Base-by-base conservation (phyloP, 257 asterid species). In the Nicotiana tabacum region DNA sequence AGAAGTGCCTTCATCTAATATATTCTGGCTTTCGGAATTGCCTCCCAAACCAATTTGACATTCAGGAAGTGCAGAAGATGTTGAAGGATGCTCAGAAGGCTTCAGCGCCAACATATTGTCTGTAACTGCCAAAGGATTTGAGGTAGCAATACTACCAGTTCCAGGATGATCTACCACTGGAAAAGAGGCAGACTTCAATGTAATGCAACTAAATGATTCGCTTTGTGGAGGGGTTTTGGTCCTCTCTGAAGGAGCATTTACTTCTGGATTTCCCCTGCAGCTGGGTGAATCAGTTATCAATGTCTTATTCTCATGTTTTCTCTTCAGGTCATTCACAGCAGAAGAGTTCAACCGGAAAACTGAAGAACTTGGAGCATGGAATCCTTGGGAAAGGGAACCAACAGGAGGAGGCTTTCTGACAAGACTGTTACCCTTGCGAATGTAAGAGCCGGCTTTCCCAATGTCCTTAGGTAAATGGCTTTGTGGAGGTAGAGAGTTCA, bases 391-490 rank as follows among this genome's bases (percentile, higher is more conserved):
- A 86, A 83, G 9, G 76, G 62, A 70, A 84, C 77, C 85, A 86
- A 93, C 86, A 9, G 82, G 87, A 43, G 89, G 86, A 85, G 91
- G 85, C 70, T 90, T 92, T 82, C 99, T 90, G 62, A 93, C 95
- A 65, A 96, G 92, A 87, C 94, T 92, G 85, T 96, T 94, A 79
- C 97, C 98, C 90, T 91, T 91, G 60, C 98, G 92, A 76, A 90
- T 77, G 89, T 94, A 96, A 70, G 96, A 89, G 83, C 70, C 91
- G 66, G 43, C 61, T 65, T 66, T 78, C 6, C 79, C 80, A 78
- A 86, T 29, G 51, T 81, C 87, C 85, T 88, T 88, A 66, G 87
- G 76, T 56, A 80, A 81, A 67, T 76, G 84, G 80, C 60, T 82
- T 88, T 39, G 90, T 18, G 87, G 90, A 85, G 85, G 83, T 81